These are phyloP conservation scores for Monilinia vaccinii-corymbosi DNA, from an alignment of 2,329 filamentous ascomycete species.

Conservation along the genomic window DNA sequence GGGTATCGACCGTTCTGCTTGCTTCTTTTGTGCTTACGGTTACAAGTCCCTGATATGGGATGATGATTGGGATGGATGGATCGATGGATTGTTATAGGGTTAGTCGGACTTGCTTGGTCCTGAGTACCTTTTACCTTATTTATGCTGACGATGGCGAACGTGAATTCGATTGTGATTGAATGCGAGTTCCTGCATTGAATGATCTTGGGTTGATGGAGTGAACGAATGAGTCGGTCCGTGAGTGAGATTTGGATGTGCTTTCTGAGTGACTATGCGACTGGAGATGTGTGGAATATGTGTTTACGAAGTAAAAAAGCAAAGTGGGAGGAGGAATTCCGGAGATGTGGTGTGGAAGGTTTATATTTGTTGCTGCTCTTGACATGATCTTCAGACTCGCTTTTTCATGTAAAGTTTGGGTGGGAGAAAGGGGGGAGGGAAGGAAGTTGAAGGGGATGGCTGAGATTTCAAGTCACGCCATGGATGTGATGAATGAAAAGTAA, in stretches of 20 bases:
- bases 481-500: too few species aligned
- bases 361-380: too few species aligned
- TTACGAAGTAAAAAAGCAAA: too few species aligned
- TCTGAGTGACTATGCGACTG: too few species aligned
- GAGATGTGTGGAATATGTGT: too few species aligned
- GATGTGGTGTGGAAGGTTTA: too few species aligned
- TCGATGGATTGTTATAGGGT: conserved; percentile 3
- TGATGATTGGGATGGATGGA: conserved; percentile 3
- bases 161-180: background rate
- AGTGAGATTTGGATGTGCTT: background rate
- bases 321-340: too few species aligned
- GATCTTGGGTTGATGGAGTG: background rate
- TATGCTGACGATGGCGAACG: background rate
- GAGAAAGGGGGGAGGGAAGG: too few species aligned
- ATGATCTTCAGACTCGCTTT: too few species aligned
- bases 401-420: too few species aligned
- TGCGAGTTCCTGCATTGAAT: background rate
- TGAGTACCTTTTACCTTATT: conserved; percentile 1
- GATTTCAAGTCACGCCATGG: too few species aligned
- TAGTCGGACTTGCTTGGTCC: background rate
- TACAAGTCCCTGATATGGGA: background rate
- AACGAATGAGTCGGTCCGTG: background rate
- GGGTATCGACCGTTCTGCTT: conserved; percentile 1
- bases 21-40: background rate
- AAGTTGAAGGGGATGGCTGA: too few species aligned